Base-by-base conservation (phyloP, 345 rosid genomes). In the Salix udensis region DNA sequence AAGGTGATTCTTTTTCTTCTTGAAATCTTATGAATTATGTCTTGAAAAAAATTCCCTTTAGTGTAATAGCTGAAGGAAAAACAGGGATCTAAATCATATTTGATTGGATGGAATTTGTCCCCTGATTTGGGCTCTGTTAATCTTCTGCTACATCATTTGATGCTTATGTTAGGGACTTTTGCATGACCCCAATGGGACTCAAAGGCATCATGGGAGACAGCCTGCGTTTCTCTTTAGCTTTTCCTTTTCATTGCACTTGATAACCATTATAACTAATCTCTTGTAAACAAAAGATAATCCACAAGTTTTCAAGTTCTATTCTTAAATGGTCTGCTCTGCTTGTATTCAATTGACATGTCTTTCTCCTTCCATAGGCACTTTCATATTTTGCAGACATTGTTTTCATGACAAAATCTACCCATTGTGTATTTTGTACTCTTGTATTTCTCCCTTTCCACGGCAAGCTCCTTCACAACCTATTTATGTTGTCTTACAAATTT, bases 1-100 rank as follows among this genome's bases (percentile, higher is more conserved):
- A 71, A 42, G 92, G 87, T 81, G 83, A 42, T 72, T 30, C 42
- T 58, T 70, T 74, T 74, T 82, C 74, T 79, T 74, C 46, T 31
- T 65, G 52, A 77, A 71, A 36, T 74, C 65, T 50, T 52, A 31
- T 69, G 58, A 36, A 31, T 48, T 52, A 44, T 78, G 13, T 77
- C 23, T 28, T 26, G 64, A 4, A 68, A 55, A 34, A 26, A 55
- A 37, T 58, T 4, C 28, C 14, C 28, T 58, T 23, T 10, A 23
- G 10, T 9, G 14, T 58, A 58, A 58, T 10, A 8, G 26, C 28
- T 58, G 14, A 58, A 28, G 36, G 1, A 70, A 66, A 42, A 39
- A 18, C 6, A 24, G 23, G 67, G 42, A 9, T n/a, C 34, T 40
- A 5, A 42, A 52, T 40, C 1, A 40, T 12, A 30, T 52, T 71